Base-by-base conservation (phyloP, 2,329 filamentous ascomycete species). In the Tolypocladium inflatum region DNA sequence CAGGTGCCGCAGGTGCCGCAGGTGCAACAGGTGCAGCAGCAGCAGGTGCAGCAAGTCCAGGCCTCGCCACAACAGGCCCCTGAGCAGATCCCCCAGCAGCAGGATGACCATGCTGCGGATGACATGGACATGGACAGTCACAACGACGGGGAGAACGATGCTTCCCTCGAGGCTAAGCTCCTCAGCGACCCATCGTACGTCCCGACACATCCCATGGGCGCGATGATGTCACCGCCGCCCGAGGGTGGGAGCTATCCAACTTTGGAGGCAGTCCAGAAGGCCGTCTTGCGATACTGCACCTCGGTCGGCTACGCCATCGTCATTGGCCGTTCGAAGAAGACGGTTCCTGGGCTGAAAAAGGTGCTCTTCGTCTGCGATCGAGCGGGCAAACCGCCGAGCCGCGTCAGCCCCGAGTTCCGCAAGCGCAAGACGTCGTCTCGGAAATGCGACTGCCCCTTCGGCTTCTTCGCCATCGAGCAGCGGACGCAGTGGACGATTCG, bases 391-490 rank as follows among this genome's bases (percentile, higher is more conserved):
- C 82, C 82, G 2, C 82, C 82, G 3, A 81, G 76, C 57, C 78
- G 82, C 7, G 83, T 85, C n/a, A 85, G 76, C 61, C 81, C 84
- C 1, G 84, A 87, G 69, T 79, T 81, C 61, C 80, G 84, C 58
- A 87, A 87, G 70, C 78, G 83, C 26, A 85, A 84, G 66, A 87
- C 84, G 1, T 86, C 84, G 10, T 87, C 84, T n/a, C 78, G 84
- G 52, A 87, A 87, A 65, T 87, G 84, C 64, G 84, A 86, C 63
- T 87, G 84, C 62, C 82, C 83, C 37, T 87, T 87, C 68, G 84
- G 84, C n/a, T 86, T 87, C 68, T 87, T 87, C 62, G 84, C 84
- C 57, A 84, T 87, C 43, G 84, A 87, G 68, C 83, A 86, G 65
- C 77, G 84, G 59, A 86, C 83, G 0, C 83, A 87, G 63, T 87